These are phyloP conservation scores for Cyphellophora europaea DNA, from an alignment of 2,329 filamentous ascomycete species.

Conservation along the genomic window DNA sequence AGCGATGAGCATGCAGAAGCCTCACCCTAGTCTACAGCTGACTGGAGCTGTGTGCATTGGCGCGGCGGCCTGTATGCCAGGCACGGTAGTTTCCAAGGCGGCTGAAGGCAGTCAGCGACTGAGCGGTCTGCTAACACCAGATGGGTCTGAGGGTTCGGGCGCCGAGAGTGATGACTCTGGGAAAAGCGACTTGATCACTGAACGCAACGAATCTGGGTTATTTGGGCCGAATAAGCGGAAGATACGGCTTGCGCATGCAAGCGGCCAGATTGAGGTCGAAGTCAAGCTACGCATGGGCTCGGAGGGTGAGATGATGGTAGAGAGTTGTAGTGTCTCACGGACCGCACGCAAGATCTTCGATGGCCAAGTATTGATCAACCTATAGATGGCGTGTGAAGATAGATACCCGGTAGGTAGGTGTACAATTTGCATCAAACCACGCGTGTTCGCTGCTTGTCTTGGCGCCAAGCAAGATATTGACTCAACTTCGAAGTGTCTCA, in stretches of 20 bases:
- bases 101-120: neutral
- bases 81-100: constrained; percentile 25
- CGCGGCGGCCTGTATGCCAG: constrained; percentile 35
- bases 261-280: neutral
- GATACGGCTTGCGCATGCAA: neutral
- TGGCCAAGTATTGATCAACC: neutral
- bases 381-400: too few species aligned
- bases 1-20: constrained; percentile 45
- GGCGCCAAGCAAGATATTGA: too few species aligned
- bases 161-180: too few species aligned
- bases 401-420: too few species aligned
- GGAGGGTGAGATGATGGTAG: neutral
- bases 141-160: neutral
- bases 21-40: constrained; percentile 46
- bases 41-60: constrained; percentile 43
- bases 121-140: neutral
- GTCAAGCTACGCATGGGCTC: neutral
- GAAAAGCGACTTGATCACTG: neutral
- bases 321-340: neutral
- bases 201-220: neutral
- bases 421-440: too few species aligned
- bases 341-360: neutral
- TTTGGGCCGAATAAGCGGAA: neutral
- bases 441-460: too few species aligned
- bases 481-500: too few species aligned